phyloP scores from a whole-genome alignment of 768 basidiomycete genomes.

The Leucocoprinus birnbaumii region DNA sequence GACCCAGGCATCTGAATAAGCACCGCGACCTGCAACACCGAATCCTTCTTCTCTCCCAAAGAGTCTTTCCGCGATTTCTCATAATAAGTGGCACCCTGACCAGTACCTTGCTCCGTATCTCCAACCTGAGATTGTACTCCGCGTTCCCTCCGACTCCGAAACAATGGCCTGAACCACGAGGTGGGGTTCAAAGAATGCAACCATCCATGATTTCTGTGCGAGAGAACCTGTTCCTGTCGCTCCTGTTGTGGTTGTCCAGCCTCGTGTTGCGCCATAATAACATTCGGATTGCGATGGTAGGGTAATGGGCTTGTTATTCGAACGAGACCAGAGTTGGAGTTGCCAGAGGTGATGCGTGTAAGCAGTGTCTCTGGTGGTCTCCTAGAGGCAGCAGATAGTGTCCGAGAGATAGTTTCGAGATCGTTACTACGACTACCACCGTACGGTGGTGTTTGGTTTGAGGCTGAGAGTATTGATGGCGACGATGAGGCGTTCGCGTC shows the following conservation, averaged over 20 bases:
- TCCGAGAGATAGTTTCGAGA: not conserved
- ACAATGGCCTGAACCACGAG: conserved; percentile 1
- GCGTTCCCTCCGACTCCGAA: not conserved
- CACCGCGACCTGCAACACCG: conserved; percentile 33
- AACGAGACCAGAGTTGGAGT: not conserved
- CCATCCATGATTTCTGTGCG: not conserved
- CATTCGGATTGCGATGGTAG: conserved; percentile 7
- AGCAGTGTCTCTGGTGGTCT: not conserved
- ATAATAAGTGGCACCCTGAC: not conserved
- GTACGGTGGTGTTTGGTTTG: too few relatives aligned
- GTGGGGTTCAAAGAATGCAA: not conserved
- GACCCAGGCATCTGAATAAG: conserved; percentile 47
- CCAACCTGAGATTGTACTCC: not conserved
- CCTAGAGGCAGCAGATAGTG: not conserved
- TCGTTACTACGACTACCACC: not conserved
- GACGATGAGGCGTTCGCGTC: not conserved
- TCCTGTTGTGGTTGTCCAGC: not conserved
- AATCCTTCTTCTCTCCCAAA: not conserved
- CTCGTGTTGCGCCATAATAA: not conserved
- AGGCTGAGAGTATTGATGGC: not conserved
- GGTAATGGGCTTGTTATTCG: conserved; percentile 5
- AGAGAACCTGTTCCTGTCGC: not conserved
- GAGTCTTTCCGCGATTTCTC: conserved; percentile 1
- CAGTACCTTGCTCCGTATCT: not conserved
- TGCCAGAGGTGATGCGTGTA: not conserved